Conservation (phyloP, 2,329 filamentous ascomycete species). For the Venturia asperata region DNA sequence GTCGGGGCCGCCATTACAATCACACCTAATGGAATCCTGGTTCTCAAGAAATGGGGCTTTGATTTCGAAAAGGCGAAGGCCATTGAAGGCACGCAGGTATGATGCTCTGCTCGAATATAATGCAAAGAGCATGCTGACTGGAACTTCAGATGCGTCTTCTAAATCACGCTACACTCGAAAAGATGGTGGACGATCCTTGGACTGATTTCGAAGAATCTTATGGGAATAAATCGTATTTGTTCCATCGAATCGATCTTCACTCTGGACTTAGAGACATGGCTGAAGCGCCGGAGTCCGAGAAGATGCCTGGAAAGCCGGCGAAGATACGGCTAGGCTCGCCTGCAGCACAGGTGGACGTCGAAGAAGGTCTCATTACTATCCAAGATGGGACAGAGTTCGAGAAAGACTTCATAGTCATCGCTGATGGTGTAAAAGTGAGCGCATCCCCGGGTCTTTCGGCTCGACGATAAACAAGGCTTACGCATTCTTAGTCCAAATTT, state of each 20-base stretch:
- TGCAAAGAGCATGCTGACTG: not conserved
- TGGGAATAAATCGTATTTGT: not conserved
- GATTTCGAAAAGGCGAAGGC: constrained; percentile 19
- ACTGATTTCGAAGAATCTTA: not conserved
- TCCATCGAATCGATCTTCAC: constrained; percentile 17
- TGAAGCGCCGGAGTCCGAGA: not conserved
- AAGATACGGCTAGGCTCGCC: constrained; percentile 2
- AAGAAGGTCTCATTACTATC: constrained; percentile 17
- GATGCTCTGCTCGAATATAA: not conserved
- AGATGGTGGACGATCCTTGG: not conserved
- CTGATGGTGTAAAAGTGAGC: constrained; percentile 17
- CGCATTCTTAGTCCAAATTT: not conserved
- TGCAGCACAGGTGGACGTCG: constrained; percentile 7
- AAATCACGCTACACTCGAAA: not conserved
- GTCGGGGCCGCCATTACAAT: constrained; percentile 38
- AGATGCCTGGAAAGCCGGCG: not conserved
- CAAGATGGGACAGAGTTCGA: constrained; percentile 17
- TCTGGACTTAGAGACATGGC: constrained; percentile 17
- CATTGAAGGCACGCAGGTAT: not conserved
- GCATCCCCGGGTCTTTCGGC: not conserved
- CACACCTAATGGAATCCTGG: constrained; percentile 31
- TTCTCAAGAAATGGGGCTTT: constrained; percentile 19
- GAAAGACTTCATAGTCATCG: constrained; percentile 20
- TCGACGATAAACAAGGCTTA: not conserved
- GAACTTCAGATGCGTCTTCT: not conserved